Base-by-base conservation (phyloP, 2,329 filamentous ascomycete genomes). In the Thielaviopsis populi region DNA sequence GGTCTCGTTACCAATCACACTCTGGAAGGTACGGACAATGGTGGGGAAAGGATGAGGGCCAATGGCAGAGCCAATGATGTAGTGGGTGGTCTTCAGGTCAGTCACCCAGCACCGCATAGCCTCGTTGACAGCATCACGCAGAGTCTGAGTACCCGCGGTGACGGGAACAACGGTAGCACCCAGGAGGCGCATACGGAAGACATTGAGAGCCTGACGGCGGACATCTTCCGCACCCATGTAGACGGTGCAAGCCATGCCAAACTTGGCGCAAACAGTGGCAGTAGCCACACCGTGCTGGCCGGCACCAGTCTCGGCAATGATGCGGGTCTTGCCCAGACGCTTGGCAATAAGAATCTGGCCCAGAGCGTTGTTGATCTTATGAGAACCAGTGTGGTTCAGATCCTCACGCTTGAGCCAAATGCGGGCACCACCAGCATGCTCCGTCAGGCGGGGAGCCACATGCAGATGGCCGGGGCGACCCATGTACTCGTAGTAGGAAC, bases 321-420 rank as follows among this genome's bases (percentile, higher is more conserved):
- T 97, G 73, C 91, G 88, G 5, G 86, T 96, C 82, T 99, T 99
- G 61, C 94, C 94, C 59, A 99, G 77, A 67, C 90, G 81, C 69
- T 82, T 82, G 1, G 94, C 94, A 46, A 99, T 78, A 15, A 99
- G 82, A 59, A 96, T 85, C 75, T 99, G 94, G 1, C 94, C 94
- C 8, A 99, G 79, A 0, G 94, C 94, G 71, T 99, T 99, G 80
- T 99, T 99, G 80, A 99, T 97, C 82, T 99, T 99, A 81, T 99
- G 94, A 67, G 89, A 95, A 69, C 94, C 94, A 8, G 94, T 97
- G 74, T 99, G 94, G 76, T 97, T 97, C 64, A 97, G 79, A 73
- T 99, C 94, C 76, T 99, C 94, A 70, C 94, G 85, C 82, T 99
- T 99, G 69, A 99, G 78, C 87, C 92, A 99, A 77, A 99, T 95